Conservation (phyloP, 78 protist genomes). For the Salpingoeca rosetta region DNA sequence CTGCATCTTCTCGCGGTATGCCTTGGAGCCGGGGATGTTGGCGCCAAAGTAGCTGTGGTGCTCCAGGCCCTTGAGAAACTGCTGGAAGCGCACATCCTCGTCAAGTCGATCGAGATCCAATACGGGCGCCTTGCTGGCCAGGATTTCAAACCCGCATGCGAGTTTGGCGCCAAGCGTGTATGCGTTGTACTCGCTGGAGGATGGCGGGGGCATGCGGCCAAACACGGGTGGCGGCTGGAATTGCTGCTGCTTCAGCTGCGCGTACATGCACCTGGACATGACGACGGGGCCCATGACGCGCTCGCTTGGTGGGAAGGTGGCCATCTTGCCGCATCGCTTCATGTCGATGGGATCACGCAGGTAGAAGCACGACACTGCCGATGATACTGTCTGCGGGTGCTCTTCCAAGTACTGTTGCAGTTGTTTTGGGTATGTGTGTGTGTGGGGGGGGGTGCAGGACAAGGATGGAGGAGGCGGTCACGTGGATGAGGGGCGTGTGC, state of each 20-base stretch:
- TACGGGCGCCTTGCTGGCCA: not conserved
- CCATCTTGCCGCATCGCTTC: not conserved
- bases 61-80: too few relatives aligned
- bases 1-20: too few relatives aligned
- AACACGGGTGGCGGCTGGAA: slow-evolving; percentile 7
- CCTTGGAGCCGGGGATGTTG: too few relatives aligned
- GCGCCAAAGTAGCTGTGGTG: too few relatives aligned
- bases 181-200: not conserved
- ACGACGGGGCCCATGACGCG: not conserved
- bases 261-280: slow-evolving; percentile 2
- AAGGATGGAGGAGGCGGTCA: not conserved
- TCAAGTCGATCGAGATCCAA: not conserved
- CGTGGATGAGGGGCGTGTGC: not conserved
- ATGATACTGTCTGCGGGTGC: not conserved
- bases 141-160: slow-evolving; percentile 16
- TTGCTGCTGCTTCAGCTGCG: slow-evolving; percentile 22
- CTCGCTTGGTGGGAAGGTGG: slow-evolving; percentile 4
- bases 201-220: not conserved
- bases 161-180: slow-evolving; percentile 5
- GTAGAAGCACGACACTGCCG: slow-evolving; percentile 5
- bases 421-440: too few relatives aligned
- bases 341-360: slow-evolving; percentile 4
- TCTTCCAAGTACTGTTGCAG: not conserved
- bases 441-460: too few relatives aligned
- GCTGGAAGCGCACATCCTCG: too few relatives aligned